Conservation (phyloP, 2,329 filamentous ascomycete genomes). For the Microcyclospora pomicola region DNA sequence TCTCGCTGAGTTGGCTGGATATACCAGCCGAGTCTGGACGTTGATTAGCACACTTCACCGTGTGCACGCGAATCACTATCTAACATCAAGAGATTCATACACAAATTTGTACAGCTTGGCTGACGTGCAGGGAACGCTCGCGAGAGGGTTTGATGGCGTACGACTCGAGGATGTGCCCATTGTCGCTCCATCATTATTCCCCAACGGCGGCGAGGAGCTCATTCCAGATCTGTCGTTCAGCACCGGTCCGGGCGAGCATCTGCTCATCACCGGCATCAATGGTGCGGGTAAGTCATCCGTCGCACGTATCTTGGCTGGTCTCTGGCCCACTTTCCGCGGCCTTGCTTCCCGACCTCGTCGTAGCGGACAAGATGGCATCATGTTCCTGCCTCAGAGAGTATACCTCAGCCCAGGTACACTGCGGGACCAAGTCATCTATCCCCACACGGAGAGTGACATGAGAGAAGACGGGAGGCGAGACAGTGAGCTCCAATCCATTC, state of each 20-base stretch:
- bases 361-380: slow-evolving; percentile 65
- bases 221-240: slow-evolving; percentile 80
- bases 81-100: slow-evolving; percentile 48
- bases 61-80: slow-evolving; percentile 82
- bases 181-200: slow-evolving; percentile 77
- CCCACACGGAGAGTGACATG: slow-evolving; percentile 92
- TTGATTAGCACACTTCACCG: slow-evolving; percentile 89
- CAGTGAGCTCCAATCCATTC: slow-evolving; percentile 58
- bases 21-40: slow-evolving; percentile 91
- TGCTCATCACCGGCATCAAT: slow-evolving; percentile 88
- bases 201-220: slow-evolving; percentile 80
- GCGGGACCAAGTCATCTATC: slow-evolving; percentile 95
- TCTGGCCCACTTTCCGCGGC: slow-evolving; percentile 94
- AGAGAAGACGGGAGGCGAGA: slow-evolving; percentile 64
- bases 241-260: slow-evolving; percentile 78
- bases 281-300: slow-evolving; percentile 90
- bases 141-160: slow-evolving; percentile 90
- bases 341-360: slow-evolving; percentile 75
- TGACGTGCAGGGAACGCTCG: slow-evolving; percentile 84
- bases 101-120: slow-evolving; percentile 59
- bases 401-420: slow-evolving; percentile 87
- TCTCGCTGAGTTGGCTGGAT: slow-evolving; percentile 83
- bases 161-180: slow-evolving; percentile 86
- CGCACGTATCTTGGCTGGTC: slow-evolving; percentile 69
- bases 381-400: slow-evolving; percentile 91